These are phyloP conservation scores for Euphorbia tirucalli DNA, from an alignment of 345 rosid species.

Conservation along the genomic window DNA sequence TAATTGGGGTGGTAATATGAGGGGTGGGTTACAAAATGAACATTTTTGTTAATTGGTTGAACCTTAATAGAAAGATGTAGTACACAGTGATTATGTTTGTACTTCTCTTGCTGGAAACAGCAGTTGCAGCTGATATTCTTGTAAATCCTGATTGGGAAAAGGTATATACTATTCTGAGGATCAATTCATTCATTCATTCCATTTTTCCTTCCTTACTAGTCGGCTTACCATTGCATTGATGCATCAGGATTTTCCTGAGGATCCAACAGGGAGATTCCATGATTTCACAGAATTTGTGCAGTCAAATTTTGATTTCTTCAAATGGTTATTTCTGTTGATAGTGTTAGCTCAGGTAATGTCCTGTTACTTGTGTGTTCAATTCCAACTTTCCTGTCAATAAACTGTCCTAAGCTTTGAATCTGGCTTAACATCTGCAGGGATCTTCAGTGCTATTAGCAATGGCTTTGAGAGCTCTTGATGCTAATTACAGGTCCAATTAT, in stretches of 20 bases:
- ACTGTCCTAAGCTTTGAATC: background rate
- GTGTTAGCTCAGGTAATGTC: slow-evolving; percentile 42
- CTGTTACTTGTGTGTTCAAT: background rate
- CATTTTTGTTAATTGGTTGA: background rate
- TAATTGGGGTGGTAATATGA: no score
- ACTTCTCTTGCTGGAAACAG: slow-evolving; percentile 41
- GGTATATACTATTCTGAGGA: no score
- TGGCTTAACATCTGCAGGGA: slow-evolving; percentile 32
- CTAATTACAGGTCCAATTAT: slow-evolving; percentile 14
- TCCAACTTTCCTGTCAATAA: background rate
- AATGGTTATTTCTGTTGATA: slow-evolving; percentile 41
- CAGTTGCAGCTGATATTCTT: slow-evolving; percentile 40
- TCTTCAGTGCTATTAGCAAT: slow-evolving; percentile 31
- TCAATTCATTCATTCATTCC: background rate
- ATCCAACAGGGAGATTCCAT: slow-evolving; percentile 51
- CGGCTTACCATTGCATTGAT: background rate
- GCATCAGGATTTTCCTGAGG: slow-evolving; percentile 56
- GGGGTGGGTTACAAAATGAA: no score
- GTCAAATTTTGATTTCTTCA: slow-evolving; percentile 40
- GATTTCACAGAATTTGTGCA: slow-evolving; percentile 48
- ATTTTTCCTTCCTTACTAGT: background rate
- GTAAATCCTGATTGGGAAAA: slow-evolving; percentile 57
- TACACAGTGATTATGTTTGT: slow-evolving; percentile 35
- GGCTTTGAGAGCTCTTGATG: slow-evolving; percentile 35
- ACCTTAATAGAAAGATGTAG: slow-evolving; percentile 28